A percentile compares a stretch with the other conserved stretches of the same genome.
Conservation (phyloP, 441 rosid genomes). For the Pelargonium australe region DNA sequence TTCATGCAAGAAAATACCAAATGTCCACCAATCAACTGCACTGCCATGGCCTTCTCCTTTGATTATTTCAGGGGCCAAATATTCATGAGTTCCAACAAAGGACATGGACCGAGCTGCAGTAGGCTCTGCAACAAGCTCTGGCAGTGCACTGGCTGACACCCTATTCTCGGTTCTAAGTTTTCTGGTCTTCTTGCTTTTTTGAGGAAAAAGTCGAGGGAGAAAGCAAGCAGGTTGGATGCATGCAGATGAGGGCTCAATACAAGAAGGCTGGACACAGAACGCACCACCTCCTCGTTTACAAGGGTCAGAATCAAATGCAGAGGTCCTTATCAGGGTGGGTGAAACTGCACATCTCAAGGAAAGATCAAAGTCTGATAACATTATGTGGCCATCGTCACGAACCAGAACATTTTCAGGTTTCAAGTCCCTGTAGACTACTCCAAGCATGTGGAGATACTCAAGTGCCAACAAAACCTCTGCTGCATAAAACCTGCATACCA, state of each 20-base stretch:
- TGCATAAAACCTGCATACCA: constrained; percentile 63
- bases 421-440: constrained; percentile 39
- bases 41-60: constrained; percentile 98
- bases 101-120: constrained; percentile 97
- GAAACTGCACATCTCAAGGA: constrained; percentile 82
- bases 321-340: constrained; percentile 71
- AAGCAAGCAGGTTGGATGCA: constrained; percentile 92
- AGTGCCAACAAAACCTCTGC: constrained; percentile 90
- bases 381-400: constrained; percentile 94
- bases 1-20: constrained; percentile 84
- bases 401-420: constrained; percentile 86
- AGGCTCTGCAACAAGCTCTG: constrained; percentile 91
- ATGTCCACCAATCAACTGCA: constrained; percentile 98
- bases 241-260: constrained; percentile 67
- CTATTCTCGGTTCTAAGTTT: constrained; percentile 51
- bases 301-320: constrained; percentile 50
- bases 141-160: constrained; percentile 47
- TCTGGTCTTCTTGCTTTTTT: constrained; percentile 60
- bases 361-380: constrained; percentile 97
- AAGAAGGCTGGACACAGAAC: constrained; percentile 76
- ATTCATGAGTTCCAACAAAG: constrained; percentile 89
- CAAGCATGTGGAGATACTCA: constrained; percentile 97
- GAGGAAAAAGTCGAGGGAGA: constrained; percentile 68
- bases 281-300: constrained; percentile 49
- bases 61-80: constrained; percentile 33